Percentiles rank a stretch among this genome's conserved stretches.
These are phyloP conservation scores for Digitaria exilis DNA, from an alignment of 202 grass and related monocot species.

Conservation along the genomic window DNA sequence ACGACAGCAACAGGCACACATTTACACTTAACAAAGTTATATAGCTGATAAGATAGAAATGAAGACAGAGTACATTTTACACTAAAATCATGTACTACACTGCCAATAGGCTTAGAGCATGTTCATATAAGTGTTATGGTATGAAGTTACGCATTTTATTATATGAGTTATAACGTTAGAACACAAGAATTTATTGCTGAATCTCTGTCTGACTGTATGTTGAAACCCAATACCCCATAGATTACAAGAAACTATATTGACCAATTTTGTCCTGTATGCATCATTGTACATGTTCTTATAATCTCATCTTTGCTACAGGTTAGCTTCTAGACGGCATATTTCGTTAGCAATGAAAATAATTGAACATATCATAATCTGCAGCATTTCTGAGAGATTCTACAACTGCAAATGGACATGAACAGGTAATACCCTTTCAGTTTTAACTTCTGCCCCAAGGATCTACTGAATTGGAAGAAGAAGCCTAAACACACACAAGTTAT, in stretches of 20 bases:
- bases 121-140: background rate
- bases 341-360: background rate
- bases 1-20: background rate
- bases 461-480: background rate
- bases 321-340: background rate
- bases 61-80: background rate
- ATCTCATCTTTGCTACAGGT: background rate
- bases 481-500: background rate
- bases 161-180: background rate
- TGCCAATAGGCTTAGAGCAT: background rate
- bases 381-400: background rate
- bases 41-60: background rate
- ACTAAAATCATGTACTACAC: background rate
- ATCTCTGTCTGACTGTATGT: background rate
- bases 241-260: background rate
- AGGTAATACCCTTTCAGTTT: background rate
- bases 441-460: background rate
- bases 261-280: background rate
- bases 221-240: background rate
- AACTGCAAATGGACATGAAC: background rate
- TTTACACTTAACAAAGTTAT: background rate
- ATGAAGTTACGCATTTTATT: background rate
- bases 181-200: background rate
- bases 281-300: background rate
- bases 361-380: background rate